Evolutionary conservation across 129 eudicot species (phyloP).

Genomic region (Chrysanthemum seticuspe): DNA sequence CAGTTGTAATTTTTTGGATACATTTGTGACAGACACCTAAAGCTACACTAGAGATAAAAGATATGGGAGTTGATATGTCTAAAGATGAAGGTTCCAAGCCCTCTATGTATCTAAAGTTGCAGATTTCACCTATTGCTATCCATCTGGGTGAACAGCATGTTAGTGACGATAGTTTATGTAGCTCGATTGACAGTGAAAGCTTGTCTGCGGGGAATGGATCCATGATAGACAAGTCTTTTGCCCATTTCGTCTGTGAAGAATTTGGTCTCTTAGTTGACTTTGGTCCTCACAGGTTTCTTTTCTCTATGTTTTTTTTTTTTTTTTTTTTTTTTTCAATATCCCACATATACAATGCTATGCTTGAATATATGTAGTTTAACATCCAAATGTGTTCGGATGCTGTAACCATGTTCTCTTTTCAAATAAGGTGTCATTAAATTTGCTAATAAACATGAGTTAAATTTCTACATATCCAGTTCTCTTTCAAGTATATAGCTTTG

Average conservation of each 20-base stretch:
- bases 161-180: slow-evolving; percentile 39
- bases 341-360: background rate
- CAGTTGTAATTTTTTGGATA: background rate
- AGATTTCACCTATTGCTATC: slow-evolving; percentile 60
- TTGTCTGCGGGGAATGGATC: slow-evolving; percentile 35
- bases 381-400: slow-evolving; percentile 12
- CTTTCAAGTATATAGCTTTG: background rate
- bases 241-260: slow-evolving; percentile 83
- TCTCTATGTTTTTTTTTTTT: background rate
- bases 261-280: slow-evolving; percentile 71
- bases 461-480: slow-evolving; percentile 6
- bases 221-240: slow-evolving; percentile 40
- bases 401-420: background rate
- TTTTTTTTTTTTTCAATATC: background rate
- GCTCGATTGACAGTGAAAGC: slow-evolving; percentile 33
- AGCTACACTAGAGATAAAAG: slow-evolving; percentile 73
- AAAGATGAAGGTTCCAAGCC: slow-evolving; percentile 76
- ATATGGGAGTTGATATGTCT: slow-evolving; percentile 64
- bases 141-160: slow-evolving; percentile 50
- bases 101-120: slow-evolving; percentile 68
- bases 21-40: slow-evolving; percentile 70
- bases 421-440: slow-evolving; percentile 1
- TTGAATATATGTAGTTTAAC: background rate
- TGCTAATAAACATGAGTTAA: slow-evolving; percentile 1
- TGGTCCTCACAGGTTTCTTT: slow-evolving; percentile 72